Evolutionary conservation across 2,329 filamentous ascomycete genomes (phyloP).

Genomic region (Ascomycota sp.): DNA sequence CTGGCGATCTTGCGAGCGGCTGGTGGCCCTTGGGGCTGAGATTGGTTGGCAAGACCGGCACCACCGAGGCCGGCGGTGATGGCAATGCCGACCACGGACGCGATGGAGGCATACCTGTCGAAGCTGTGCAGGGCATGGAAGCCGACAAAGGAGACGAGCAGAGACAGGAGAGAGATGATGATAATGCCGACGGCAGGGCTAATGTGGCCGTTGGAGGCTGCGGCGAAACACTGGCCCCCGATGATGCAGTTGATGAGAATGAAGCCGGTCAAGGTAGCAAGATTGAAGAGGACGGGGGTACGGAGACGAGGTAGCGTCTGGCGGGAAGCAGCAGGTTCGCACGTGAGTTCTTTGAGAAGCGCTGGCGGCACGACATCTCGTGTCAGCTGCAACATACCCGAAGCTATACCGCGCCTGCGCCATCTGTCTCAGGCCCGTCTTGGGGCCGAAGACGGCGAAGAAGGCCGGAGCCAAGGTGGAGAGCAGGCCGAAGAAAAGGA

Average conservation of each 20-base stretch:
- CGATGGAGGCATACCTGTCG: slow-evolving; percentile 34
- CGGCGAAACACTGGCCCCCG: slow-evolving; percentile 34
- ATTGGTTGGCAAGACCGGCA: slow-evolving; percentile 24
- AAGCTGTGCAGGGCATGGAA: slow-evolving; percentile 33
- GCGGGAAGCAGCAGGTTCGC: slow-evolving; percentile 1
- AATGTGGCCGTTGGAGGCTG: slow-evolving; percentile 25
- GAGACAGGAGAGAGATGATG: slow-evolving; percentile 30
- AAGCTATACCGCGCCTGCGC: slow-evolving; percentile 41
- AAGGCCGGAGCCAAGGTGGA: slow-evolving; percentile 31
- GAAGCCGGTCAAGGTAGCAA: slow-evolving; percentile 41
- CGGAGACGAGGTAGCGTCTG: slow-evolving; percentile 30
- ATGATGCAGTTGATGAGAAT: slow-evolving; percentile 37
- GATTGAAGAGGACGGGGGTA: slow-evolving; percentile 38
- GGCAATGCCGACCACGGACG: slow-evolving; percentile 28
- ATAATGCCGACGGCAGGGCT: slow-evolving; percentile 35
- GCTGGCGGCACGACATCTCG: no score
- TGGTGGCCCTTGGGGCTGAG: slow-evolving; percentile 15
- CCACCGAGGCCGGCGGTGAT: slow-evolving; percentile 33
- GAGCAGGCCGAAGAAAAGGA: slow-evolving; percentile 39
- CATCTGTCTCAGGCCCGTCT: slow-evolving; percentile 43
- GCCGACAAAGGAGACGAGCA: slow-evolving; percentile 40
- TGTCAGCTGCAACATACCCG: slow-evolving; percentile 16
- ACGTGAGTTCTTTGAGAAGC: not conserved
- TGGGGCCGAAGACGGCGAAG: slow-evolving; percentile 33
- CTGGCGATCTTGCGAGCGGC: slow-evolving; percentile 25